Evolutionary conservation across 306 rosid species (phyloP).

Genomic region (Prinsepia uniflora): DNA sequence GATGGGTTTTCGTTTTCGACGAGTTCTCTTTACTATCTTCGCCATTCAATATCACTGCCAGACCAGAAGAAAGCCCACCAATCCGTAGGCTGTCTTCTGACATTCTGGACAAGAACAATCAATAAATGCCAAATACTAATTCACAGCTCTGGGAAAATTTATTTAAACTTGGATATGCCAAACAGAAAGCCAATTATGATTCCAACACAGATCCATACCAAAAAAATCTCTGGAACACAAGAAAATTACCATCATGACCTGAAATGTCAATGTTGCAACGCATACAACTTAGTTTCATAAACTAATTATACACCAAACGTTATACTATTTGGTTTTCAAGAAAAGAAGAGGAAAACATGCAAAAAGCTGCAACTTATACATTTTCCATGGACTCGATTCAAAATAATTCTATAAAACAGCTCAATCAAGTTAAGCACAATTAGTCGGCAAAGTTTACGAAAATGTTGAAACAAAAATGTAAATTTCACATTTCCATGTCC

Average conservation of each 20-base stretch:
- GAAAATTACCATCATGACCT: conserved; percentile 31
- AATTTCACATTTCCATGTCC: neutral
- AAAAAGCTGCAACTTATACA: conserved; percentile 15
- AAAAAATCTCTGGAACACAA: conserved; percentile 26
- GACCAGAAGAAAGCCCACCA: conserved; percentile 90
- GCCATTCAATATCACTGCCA: conserved; percentile 73
- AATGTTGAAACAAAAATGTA: neutral
- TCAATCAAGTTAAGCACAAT: conserved; percentile 16
- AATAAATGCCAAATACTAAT: conserved; percentile 35
- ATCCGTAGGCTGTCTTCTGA: conserved; percentile 66
- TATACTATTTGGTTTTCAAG: neutral
- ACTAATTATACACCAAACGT: neutral
- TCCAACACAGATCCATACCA: conserved; percentile 22
- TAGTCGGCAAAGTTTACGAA: neutral
- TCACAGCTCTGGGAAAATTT: conserved; percentile 28
- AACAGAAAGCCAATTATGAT: neutral
- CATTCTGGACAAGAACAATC: conserved; percentile 41
- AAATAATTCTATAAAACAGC: neutral
- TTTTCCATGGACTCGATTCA: neutral
- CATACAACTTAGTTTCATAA: conserved; percentile 18
- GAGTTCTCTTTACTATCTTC: conserved; percentile 51
- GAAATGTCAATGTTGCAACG: conserved; percentile 22
- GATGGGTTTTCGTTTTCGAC: conserved; percentile 52
- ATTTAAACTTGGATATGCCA: conserved; percentile 27
- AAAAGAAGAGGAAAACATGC: neutral